Conservation (phyloP, 768 basidiomycete genomes). For the Dentipellis fragilis region DNA sequence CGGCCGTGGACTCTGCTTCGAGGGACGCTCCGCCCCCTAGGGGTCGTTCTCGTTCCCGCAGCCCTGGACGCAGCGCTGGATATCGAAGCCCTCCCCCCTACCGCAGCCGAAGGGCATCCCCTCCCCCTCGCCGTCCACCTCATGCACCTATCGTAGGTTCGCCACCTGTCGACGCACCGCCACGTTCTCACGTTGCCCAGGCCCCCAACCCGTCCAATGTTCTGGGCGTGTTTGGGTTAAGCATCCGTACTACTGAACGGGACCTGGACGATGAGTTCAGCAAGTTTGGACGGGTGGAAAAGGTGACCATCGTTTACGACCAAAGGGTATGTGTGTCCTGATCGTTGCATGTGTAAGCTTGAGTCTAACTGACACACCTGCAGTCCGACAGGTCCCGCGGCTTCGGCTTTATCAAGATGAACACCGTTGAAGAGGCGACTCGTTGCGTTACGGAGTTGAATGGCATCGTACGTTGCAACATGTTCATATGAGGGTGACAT, state of each 20-base stretch:
- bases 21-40: conserved; percentile 42
- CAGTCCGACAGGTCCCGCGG: conserved; percentile 94
- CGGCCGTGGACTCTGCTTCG: conserved; percentile 31
- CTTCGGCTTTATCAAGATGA: conserved; percentile 97
- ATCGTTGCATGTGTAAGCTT: neutral
- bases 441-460: conserved; percentile 86
- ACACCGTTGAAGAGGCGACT: conserved; percentile 75
- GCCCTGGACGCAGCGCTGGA: conserved; percentile 49
- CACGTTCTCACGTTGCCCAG: conserved; percentile 38
- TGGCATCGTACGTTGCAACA: conserved; percentile 58
- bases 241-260: conserved; percentile 87
- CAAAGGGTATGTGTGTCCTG: conserved; percentile 70
- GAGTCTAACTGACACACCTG: conserved; percentile 10
- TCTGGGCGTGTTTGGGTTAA: conserved; percentile 96
- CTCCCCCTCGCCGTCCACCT: conserved; percentile 50
- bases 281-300: conserved; percentile 83
- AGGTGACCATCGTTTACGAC: conserved; percentile 95
- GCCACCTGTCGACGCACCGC: conserved; percentile 6
- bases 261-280: conserved; percentile 93
- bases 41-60: conserved; percentile 69
- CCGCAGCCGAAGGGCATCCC: conserved; percentile 36
- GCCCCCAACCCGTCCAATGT: conserved; percentile 83
- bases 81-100: conserved; percentile 49
- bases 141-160: conserved; percentile 67
- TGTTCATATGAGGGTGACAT: too few species aligned